phyloP scores from a whole-genome alignment of 805 yeast species.

The Metschnikowia hibisci region DNA sequence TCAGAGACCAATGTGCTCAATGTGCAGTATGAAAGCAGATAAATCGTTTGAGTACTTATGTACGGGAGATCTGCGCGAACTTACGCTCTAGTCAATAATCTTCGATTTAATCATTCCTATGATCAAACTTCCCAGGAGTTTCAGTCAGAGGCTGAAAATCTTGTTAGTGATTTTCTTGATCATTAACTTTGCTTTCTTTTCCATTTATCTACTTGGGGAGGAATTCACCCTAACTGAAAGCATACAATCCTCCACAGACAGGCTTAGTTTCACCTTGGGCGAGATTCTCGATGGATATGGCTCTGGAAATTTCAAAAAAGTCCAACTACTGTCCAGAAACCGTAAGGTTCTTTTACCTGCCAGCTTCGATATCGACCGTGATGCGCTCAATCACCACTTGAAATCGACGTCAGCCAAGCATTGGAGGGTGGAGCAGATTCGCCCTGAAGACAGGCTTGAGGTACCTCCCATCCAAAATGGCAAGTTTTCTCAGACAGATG shows the following conservation, averaged over 20 bases:
- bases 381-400: conserved; percentile 4
- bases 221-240: neutral
- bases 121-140: neutral
- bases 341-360: conserved; percentile 10
- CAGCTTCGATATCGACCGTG: conserved; percentile 5
- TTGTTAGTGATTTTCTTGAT: neutral
- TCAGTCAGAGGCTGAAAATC: neutral
- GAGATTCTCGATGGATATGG: conserved; percentile 3
- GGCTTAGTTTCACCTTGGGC: neutral
- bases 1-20: no score
- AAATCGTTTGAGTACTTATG: no score
- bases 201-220: neutral
- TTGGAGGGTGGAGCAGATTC: conserved; percentile 5
- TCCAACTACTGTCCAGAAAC: conserved; percentile 1
- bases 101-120: no score
- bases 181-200: neutral
- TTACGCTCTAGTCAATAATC: no score
- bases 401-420: conserved; percentile 7
- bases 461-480: conserved; percentile 7
- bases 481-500: neutral
- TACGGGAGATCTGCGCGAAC: no score
- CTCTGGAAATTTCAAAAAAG: neutral
- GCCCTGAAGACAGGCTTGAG: neutral
- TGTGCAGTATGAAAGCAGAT: no score
- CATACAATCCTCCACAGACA: neutral